Evolutionary conservation across 2,329 filamentous ascomycete genomes (phyloP).

Genomic region (Botrytis fabae): DNA sequence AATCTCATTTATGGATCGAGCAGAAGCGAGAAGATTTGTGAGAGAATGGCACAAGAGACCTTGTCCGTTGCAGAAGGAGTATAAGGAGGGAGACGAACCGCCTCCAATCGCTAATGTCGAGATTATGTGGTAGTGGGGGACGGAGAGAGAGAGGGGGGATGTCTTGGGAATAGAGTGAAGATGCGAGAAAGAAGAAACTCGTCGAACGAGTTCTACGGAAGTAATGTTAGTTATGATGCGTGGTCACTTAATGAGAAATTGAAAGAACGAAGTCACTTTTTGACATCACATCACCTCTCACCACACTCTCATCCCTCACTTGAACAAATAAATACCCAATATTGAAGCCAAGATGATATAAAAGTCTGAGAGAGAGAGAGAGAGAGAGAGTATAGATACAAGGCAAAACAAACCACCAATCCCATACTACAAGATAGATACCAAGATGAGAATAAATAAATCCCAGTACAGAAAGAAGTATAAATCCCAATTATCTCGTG

Average conservation of each 20-base stretch:
- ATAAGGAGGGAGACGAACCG: slow-evolving; percentile 42
- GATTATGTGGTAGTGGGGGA: slow-evolving; percentile 47
- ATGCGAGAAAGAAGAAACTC: neutral
- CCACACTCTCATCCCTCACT: neutral
- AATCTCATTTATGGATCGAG: slow-evolving; percentile 37
- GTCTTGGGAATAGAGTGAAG: neutral
- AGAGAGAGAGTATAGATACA: too few species aligned
- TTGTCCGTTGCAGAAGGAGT: slow-evolving; percentile 41
- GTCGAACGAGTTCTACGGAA: neutral
- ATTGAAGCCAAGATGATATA: neutral
- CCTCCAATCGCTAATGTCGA: slow-evolving; percentile 48
- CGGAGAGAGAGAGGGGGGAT: too few species aligned
- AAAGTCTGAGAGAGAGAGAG: neutral
- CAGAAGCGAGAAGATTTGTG: slow-evolving; percentile 48
- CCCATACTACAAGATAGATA: neutral
- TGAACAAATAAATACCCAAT: neutral
- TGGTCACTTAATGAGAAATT: neutral
- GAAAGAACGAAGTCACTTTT: neutral
- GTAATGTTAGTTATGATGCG: neutral
- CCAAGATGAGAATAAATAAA: neutral
- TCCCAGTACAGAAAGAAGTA: neutral
- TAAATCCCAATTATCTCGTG: neutral
- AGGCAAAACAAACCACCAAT: neutral
- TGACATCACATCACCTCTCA: neutral
- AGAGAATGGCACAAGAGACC: slow-evolving; percentile 53